Evolutionary conservation across 129 eudicot species (phyloP).

Genomic region (Gnaphalium uliginosum): DNA sequence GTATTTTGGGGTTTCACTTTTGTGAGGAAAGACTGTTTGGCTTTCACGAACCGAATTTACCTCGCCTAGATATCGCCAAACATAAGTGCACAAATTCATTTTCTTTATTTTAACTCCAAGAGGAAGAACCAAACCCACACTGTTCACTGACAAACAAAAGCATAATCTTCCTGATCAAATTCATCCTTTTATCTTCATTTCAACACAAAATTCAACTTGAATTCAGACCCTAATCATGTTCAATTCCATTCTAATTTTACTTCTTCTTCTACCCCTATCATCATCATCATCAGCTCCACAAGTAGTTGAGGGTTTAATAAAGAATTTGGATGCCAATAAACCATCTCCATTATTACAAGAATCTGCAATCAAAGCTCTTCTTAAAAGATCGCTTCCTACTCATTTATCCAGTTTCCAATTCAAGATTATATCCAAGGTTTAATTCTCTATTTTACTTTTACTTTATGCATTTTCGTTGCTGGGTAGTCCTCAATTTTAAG

Average conservation of each 20-base stretch:
- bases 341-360: constrained; percentile 65
- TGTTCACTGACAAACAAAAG: not conserved
- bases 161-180: not conserved
- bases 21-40: no score
- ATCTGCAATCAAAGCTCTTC: constrained; percentile 76
- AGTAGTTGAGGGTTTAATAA: constrained; percentile 45
- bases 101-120: not conserved
- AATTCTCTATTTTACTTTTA: not conserved
- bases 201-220: not conserved
- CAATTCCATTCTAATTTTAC: constrained; percentile 28
- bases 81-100: not conserved
- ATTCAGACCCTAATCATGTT: constrained; percentile 36
- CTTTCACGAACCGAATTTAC: no score
- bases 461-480: constrained; percentile 17
- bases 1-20: no score
- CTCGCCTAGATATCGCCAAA: no score
- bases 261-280: constrained; percentile 41
- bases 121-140: not conserved
- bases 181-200: not conserved
- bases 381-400: constrained; percentile 76
- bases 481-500: constrained; percentile 3
- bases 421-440: constrained; percentile 69
- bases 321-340: constrained; percentile 52
- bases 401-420: constrained; percentile 68
- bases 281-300: constrained; percentile 45